These are phyloP conservation scores for Heliamphora pulchella DNA, from an alignment of 179 eudicot genomes.

Conservation along the genomic window DNA sequence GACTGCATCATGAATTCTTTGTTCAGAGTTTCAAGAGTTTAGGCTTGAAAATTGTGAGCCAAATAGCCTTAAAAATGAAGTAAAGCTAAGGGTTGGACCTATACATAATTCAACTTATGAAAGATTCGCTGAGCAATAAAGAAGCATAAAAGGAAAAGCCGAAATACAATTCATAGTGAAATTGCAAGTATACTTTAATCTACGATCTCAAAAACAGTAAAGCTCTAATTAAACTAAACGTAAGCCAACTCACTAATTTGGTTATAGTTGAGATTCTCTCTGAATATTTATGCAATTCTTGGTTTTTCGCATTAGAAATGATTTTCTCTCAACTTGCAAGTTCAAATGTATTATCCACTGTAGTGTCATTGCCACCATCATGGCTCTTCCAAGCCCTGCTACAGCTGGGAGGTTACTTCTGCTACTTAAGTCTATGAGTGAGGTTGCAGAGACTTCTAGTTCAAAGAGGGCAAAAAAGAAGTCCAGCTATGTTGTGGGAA, in stretches of 20 bases:
- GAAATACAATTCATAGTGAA: background rate
- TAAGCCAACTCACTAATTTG: background rate
- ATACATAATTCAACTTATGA: background rate
- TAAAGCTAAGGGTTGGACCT: background rate
- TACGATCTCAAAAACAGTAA: background rate
- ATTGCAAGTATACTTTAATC: background rate
- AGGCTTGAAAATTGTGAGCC: background rate
- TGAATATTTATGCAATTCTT: background rate
- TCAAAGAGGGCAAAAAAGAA: constrained; percentile 71
- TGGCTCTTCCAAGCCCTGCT: constrained; percentile 68
- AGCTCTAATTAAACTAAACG: background rate
- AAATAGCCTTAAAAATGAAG: background rate
- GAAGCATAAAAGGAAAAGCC: background rate
- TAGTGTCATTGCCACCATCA: constrained; percentile 60
- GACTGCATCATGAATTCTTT: too few relatives aligned
- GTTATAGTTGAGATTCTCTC: background rate
- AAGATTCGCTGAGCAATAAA: background rate
- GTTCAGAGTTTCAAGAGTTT: background rate
- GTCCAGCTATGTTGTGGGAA: constrained; percentile 62
- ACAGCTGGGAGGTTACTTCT: constrained; percentile 70
- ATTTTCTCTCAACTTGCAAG: background rate
- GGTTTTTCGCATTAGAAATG: background rate
- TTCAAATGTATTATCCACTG: constrained; percentile 15
- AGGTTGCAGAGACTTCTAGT: constrained; percentile 49
- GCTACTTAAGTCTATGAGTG: constrained; percentile 62